Percentiles rank a stretch among this genome's conserved stretches.
These are phyloP conservation scores for Holtermanniella nyarrowii DNA, from an alignment of 768 basidiomycete genomes.

Conservation along the genomic window DNA sequence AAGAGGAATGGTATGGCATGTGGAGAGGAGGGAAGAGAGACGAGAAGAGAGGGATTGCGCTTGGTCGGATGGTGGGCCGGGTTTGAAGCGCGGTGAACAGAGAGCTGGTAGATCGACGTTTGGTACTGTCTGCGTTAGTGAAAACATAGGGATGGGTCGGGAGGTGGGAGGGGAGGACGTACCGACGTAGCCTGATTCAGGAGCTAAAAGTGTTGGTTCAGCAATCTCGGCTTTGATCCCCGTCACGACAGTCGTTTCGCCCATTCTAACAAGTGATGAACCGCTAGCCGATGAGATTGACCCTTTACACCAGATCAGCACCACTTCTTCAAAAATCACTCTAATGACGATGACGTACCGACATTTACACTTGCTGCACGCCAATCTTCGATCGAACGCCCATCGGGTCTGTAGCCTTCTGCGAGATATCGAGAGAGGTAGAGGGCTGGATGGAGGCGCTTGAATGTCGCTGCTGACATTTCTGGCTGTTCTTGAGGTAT, in stretches of 20 bases:
- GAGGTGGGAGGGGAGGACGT: constrained; percentile 16
- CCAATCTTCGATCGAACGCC: constrained; percentile 59
- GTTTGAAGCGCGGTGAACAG: constrained; percentile 86
- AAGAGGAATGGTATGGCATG: constrained; percentile 59
- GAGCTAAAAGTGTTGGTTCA: constrained; percentile 70
- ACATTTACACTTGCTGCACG: constrained; percentile 66
- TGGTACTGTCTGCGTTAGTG: constrained; percentile 52
- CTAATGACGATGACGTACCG: constrained; percentile 48
- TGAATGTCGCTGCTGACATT: constrained; percentile 50
- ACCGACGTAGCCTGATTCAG: constrained; percentile 76
- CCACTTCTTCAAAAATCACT: background rate
- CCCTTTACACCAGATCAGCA: constrained; percentile 46
- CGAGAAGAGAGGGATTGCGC: constrained; percentile 82
- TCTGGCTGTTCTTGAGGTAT: constrained; percentile 2
- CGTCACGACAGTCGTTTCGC: constrained; percentile 88
- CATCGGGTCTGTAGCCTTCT: constrained; percentile 72
- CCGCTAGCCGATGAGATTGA: constrained; percentile 91
- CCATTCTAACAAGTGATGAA: constrained; percentile 79
- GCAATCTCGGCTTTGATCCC: constrained; percentile 93
- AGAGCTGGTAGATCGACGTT: constrained; percentile 89
- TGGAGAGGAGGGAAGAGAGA: constrained; percentile 63
- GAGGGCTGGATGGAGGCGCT: constrained; percentile 74
- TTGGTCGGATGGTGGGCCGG: constrained; percentile 89
- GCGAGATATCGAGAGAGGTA: constrained; percentile 80
- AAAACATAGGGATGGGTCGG: background rate